A percentile compares a stretch with the other conserved stretches of the same genome.
Evolutionary conservation across 2,329 filamentous ascomycete genomes (phyloP).

Genomic region (Cercospora sojina): DNA sequence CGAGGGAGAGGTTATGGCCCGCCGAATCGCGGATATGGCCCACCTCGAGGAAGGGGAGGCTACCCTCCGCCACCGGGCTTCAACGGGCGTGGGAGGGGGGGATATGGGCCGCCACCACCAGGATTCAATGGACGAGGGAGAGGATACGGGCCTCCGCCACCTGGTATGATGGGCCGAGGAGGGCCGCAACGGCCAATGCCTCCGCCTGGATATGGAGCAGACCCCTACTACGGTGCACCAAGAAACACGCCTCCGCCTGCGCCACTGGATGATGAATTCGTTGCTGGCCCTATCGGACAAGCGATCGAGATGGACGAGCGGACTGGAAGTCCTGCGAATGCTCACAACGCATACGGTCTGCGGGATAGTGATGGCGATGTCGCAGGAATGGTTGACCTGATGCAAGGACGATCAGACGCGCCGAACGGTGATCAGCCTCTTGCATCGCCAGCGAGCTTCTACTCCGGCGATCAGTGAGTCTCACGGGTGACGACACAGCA

Average conservation of each 20-base stretch:
- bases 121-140: conserved; percentile 32
- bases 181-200: conserved; percentile 32
- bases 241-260: conserved; percentile 26
- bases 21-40: conserved; percentile 45
- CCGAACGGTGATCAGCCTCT: conserved; percentile 63
- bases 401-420: conserved; percentile 50
- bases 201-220: conserved; percentile 32
- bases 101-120: conserved; percentile 37
- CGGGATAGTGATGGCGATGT: conserved; percentile 69
- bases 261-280: conserved; percentile 37
- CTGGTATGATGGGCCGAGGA: conserved; percentile 33
- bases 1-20: conserved; percentile 36
- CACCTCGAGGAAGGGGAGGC: conserved; percentile 52
- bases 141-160: conserved; percentile 28
- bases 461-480: conserved; percentile 68
- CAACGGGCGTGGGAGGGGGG: conserved; percentile 51
- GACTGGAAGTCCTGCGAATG: conserved; percentile 41
- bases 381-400: conserved; percentile 69
- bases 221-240: conserved; percentile 28
- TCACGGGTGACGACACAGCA: background rate
- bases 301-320: conserved; percentile 78
- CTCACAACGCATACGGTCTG: conserved; percentile 40
- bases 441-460: conserved; percentile 72
- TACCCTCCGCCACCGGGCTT: conserved; percentile 42
- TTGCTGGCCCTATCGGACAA: conserved; percentile 53